Conservation (phyloP, 805 yeast species). For the Yarrowia alimentaria region DNA sequence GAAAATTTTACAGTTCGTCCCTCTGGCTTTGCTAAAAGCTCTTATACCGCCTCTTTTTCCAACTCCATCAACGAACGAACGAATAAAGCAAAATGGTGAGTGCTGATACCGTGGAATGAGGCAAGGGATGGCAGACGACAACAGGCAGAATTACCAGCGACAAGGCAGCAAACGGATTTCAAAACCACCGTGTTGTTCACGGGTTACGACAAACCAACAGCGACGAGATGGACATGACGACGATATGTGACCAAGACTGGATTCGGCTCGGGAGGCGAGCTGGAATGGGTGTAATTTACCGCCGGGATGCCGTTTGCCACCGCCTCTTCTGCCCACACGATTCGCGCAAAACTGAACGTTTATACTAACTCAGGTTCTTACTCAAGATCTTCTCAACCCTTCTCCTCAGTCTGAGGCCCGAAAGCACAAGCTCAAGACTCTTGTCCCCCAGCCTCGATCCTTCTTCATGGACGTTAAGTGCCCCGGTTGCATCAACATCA, state of each 20-base stretch:
- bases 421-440: slow-evolving; percentile 95
- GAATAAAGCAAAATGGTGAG: slow-evolving; percentile 28
- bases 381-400: slow-evolving; percentile 99
- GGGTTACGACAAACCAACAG: no score
- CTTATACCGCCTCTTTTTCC: slow-evolving; percentile 27
- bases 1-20: not conserved
- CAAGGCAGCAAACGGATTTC: no score
- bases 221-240: no score
- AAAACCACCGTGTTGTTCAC: no score
- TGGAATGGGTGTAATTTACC: no score
- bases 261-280: no score
- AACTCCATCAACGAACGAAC: slow-evolving; percentile 27
- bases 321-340: no score
- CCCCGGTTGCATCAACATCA: slow-evolving; percentile 98
- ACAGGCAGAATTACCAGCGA: not conserved
- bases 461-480: slow-evolving; percentile 99
- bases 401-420: slow-evolving; percentile 93
- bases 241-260: no score
- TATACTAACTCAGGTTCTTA: slow-evolving; percentile 69
- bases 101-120: slow-evolving; percentile 1
- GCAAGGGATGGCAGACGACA: not conserved
- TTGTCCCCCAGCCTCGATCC: slow-evolving; percentile 98
- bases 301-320: no score
- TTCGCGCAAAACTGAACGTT: no score
- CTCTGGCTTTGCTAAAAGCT: slow-evolving; percentile 20